Base-by-base conservation (phyloP, 2,329 filamentous ascomycete genomes). In the Fusarium newnesense region DNA sequence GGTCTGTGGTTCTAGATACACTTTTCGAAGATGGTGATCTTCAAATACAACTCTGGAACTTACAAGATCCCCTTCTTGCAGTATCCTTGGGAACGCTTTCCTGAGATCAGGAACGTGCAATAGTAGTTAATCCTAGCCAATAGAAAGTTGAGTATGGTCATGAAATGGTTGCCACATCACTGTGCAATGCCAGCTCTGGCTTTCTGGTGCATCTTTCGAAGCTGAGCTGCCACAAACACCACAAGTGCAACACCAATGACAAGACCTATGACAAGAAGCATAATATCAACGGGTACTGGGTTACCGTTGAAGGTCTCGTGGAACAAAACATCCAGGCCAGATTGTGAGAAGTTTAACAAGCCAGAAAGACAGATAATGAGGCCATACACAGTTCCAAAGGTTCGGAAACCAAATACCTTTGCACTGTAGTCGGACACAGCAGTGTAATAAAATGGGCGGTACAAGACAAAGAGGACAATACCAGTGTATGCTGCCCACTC, bases 341-440 rank as follows among this genome's bases (percentile, higher is more conserved):
- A 92, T 83, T 97, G 94, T 2, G 89, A 89, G 78, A 98, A 95
- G 82, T 97, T 97, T 78, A 95, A 87, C 2, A 97, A 81, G 1
- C 95, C 95, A 0, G 94, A 92, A 4, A 96, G 84, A 81, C 94
- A 97, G 75, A 97, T 97, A 74, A 97, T 93, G 26, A 95, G 87
- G 16, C 95, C 95, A 81, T 97, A 97, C n/a, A 98, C 94, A 64
- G 94, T 97, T 50, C 95, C 95, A 76, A 97, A 97, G 0, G 94
- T 97, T 69, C 91, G 88, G 83, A 97, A 97, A 21, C 95, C 95
- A 80, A 97, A 97, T 40, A 97, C 94, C 83, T 97, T 97, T 69
- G 94, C 94, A 26, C 90, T 89, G 81, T 97, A 97, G 83, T 97
- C 95, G 66, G 92, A 96, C 65, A 97, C 93, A 12, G 94, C 91